phyloP scores from a whole-genome alignment of 2,329 filamentous ascomycete genomes.

The Leptosphaerulina australis region DNA sequence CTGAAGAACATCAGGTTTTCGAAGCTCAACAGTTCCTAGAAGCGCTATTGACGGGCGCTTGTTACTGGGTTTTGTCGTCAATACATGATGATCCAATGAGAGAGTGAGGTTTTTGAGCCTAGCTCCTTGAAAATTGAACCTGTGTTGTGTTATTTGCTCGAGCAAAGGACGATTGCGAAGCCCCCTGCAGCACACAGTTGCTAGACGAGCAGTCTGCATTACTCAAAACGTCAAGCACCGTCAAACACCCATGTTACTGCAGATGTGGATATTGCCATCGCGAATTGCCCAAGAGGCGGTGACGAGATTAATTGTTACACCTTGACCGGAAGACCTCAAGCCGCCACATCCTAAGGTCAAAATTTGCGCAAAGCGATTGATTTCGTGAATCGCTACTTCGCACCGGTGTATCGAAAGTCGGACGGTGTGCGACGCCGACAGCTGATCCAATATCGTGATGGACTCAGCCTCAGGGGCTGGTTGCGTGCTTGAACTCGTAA shows the following conservation, averaged over 20 bases:
- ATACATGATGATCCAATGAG: neutral
- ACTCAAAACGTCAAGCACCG: neutral
- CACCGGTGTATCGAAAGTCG: neutral
- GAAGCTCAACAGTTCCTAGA: neutral
- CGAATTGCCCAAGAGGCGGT: neutral
- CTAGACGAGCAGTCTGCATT: neutral
- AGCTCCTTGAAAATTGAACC: neutral
- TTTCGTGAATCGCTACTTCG: neutral
- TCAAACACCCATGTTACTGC: neutral
- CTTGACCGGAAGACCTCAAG: slow-evolving; percentile 4
- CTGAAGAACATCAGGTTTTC: slow-evolving; percentile 14
- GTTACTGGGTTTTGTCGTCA: neutral
- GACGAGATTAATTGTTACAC: slow-evolving; percentile 2
- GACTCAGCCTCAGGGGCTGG: slow-evolving; percentile 2
- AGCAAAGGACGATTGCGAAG: neutral
- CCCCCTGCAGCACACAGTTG: neutral
- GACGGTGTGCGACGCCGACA: neutral
- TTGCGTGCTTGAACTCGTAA: neutral
- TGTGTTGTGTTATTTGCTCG: neutral
- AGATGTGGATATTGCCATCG: neutral
- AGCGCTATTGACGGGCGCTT: neutral
- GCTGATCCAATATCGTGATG: neutral
- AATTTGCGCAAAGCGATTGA: neutral
- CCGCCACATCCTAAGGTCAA: neutral
- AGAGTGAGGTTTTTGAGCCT: neutral